These are phyloP conservation scores for Candida maesae DNA, from an alignment of 805 yeast genomes.

Conservation along the genomic window DNA sequence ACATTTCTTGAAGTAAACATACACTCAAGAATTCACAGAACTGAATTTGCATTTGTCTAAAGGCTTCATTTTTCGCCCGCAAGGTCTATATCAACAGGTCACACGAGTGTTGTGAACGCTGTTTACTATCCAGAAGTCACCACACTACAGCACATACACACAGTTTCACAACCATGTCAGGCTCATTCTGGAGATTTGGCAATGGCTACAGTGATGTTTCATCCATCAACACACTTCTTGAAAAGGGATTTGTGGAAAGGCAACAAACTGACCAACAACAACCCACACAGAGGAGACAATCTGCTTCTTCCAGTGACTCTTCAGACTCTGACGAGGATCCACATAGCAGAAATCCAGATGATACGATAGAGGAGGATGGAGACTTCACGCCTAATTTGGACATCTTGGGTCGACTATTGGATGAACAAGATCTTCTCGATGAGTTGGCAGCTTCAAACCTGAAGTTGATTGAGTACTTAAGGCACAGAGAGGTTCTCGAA, in stretches of 20 bases:
- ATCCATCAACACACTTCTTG: constrained; percentile 46
- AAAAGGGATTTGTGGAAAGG: constrained; percentile 38
- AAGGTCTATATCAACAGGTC: too few relatives aligned
- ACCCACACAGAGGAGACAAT: constrained; percentile 17
- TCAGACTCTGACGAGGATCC: constrained; percentile 18
- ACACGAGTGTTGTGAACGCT: not conserved
- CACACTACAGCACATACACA: not conserved
- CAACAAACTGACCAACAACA: constrained; percentile 9
- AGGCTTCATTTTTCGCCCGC: too few relatives aligned
- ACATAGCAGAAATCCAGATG: constrained; percentile 20
- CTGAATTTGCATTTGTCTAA: not conserved
- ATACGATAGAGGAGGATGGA: constrained; percentile 32
- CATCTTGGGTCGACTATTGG: constrained; percentile 56
- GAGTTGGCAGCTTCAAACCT: constrained; percentile 70
- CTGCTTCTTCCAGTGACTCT: constrained; percentile 16
- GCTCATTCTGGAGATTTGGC: constrained; percentile 58
- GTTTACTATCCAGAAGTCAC: not conserved
- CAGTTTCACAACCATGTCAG: constrained; percentile 29
- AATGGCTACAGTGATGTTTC: constrained; percentile 54
- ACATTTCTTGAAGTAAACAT: too few relatives aligned
- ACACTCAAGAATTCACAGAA: too few relatives aligned
- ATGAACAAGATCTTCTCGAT: constrained; percentile 70
- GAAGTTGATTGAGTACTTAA: constrained; percentile 71
- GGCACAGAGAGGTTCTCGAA: constrained; percentile 71
- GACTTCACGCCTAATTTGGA: constrained; percentile 38